phyloP scores from a whole-genome alignment of 805 yeast genomes.

The Suhomyces sp. region DNA sequence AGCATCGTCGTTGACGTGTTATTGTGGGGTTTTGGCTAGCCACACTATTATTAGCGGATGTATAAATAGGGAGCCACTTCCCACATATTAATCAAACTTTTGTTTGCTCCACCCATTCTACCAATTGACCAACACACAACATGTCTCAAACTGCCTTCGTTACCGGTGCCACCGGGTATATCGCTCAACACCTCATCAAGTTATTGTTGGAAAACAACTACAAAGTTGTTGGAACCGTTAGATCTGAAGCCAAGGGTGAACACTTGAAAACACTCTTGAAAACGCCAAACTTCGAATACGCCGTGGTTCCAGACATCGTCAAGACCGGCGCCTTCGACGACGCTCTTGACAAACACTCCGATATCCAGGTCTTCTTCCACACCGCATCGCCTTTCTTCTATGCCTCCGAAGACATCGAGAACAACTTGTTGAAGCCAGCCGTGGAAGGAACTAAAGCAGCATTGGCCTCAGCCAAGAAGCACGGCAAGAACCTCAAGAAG shows the following conservation, averaged over 20 bases:
- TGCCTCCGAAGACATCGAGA: conserved; percentile 42
- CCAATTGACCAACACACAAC: too few relatives aligned
- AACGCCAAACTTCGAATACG: conserved; percentile 22
- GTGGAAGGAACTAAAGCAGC: conserved; percentile 53
- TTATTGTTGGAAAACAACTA: conserved; percentile 40
- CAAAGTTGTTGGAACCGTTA: conserved; percentile 53
- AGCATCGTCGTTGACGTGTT: too few relatives aligned
- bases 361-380: conserved; percentile 46
- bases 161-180: conserved; percentile 55
- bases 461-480: conserved; percentile 40
- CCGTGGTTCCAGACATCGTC: conserved; percentile 33
- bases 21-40: too few relatives aligned
- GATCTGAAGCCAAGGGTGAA: conserved; percentile 30
- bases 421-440: conserved; percentile 54
- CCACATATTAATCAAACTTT: too few relatives aligned
- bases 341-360: conserved; percentile 40
- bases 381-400: conserved; percentile 53
- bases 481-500: conserved; percentile 14
- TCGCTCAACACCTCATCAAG: conserved; percentile 50
- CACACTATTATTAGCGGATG: too few relatives aligned
- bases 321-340: conserved; percentile 46
- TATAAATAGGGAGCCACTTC: too few relatives aligned
- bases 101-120: too few relatives aligned
- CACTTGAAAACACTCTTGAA: conserved; percentile 12
- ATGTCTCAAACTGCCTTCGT: conserved; percentile 27